These are phyloP conservation scores for Cytospora piceae DNA, from an alignment of 2,329 filamentous ascomycete genomes.

Conservation along the genomic window DNA sequence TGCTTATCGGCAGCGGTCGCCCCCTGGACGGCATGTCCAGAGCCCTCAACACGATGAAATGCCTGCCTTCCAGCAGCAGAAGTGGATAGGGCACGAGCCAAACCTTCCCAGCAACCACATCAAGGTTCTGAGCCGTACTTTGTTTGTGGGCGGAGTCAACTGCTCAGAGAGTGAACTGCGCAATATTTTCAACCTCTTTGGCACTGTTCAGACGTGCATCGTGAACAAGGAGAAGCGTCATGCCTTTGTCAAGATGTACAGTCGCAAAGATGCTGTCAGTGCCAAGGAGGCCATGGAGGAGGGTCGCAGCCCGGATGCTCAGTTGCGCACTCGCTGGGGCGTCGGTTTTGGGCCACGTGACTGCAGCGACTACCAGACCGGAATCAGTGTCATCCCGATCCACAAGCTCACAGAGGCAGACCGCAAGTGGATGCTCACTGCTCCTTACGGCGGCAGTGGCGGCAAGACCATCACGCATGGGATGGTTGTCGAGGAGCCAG, in stretches of 20 bases:
- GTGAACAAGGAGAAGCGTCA: conserved; percentile 98
- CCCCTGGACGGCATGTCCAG: conserved; percentile 68
- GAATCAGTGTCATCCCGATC: conserved; percentile 92
- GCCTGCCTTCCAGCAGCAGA: conserved; percentile 53
- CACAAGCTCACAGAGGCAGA: conserved; percentile 92
- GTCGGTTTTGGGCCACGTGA: conserved; percentile 96
- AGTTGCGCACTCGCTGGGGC: conserved; percentile 90
- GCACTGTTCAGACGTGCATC: conserved; percentile 93
- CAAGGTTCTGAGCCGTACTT: conserved; percentile 90
- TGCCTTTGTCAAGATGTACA: conserved; percentile 98
- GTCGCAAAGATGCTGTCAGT: conserved; percentile 77
- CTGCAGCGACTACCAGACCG: conserved; percentile 93
- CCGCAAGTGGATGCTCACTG: conserved; percentile 94
- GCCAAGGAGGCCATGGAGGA: conserved; percentile 90
- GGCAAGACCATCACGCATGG: conserved; percentile 79
- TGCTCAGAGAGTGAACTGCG: conserved; percentile 82
- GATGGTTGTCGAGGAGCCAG: conserved; percentile 92
- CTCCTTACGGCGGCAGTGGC: conserved; percentile 90
- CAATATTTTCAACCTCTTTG: conserved; percentile 77
- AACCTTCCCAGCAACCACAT: conserved; percentile 76
- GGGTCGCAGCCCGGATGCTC: conserved; percentile 70
- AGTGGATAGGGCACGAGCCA: conserved; percentile 81
- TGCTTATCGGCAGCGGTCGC: conserved; percentile 85
- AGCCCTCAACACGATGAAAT: conserved; percentile 50
- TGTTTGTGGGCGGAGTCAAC: conserved; percentile 96